Evolutionary conservation across 331 rosid genomes (phyloP), one percentile per base, ranked within the genome.

Genomic region (Stylosanthes scabra): DNA sequence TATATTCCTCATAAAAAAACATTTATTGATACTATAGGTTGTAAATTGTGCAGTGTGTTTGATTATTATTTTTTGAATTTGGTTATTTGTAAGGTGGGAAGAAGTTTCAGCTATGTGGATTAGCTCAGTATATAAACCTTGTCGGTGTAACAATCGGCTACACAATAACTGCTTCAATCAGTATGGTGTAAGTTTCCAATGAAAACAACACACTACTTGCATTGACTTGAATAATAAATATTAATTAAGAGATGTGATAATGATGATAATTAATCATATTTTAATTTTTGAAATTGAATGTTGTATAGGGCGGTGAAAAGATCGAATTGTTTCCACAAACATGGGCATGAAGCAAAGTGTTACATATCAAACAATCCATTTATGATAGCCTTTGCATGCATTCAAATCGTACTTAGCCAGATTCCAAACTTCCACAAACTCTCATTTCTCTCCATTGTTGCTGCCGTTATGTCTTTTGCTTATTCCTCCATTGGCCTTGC

Each of bases 151-250:
- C 93, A 3, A 80, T 95, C 83, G 99, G 99, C 12, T 95, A 95
- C 87, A 95, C 97, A 5, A 95, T 95, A 62, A 95, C 97, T n/a
- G 97, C 97, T 28, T 95, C 97, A 41, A 95, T 91, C 68, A 91
- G 97, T 73, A 87, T 95, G 96, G 97, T 91, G 97, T 94, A 87
- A 85, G 98, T 77, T 66, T 29, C 47, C 16, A 14, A 34, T 34
- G 6, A 34, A 34, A 34, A 34, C 39, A 27, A 46, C 8, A 37
- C 14, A 34, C 16, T 20, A 29, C n/a, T n/a, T n/a, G 20, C n/a
- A n/a, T 25, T 50, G 9, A 14, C 34, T n/a, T 4, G n/a, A n/a
- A n/a, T 20, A 0, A 20, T 20, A 0, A 0, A 20, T 20, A 20
- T 20, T 20, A 20, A 20, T 20, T 20, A 20, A 20, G 25, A 20